These are phyloP conservation scores for Magnaporthiopsis poae DNA, from an alignment of 2,329 filamentous ascomycete species.

Conservation along the genomic window DNA sequence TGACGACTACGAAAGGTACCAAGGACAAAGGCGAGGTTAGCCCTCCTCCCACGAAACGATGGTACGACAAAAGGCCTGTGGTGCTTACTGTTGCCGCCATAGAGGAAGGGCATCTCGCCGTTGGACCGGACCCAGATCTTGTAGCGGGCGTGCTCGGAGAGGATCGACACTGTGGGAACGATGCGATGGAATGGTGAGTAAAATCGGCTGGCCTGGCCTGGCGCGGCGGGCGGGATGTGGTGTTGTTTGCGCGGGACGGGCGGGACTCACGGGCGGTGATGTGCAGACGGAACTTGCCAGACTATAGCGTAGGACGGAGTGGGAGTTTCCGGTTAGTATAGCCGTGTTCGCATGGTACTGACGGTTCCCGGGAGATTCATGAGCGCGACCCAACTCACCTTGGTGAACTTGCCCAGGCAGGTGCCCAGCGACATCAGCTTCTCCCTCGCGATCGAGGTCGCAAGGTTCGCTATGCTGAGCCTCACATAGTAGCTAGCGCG, in stretches of 20 bases:
- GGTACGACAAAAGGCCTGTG: no score
- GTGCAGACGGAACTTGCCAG: conserved; percentile 88
- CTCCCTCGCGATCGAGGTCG: conserved; percentile 72
- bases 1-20: conserved; percentile 42
- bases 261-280: conserved; percentile 55
- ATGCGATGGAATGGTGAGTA: conserved; percentile 4
- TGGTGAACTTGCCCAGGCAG: conserved; percentile 51
- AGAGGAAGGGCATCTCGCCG: conserved; percentile 94
- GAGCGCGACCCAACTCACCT: neutral
- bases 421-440: conserved; percentile 80
- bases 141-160: conserved; percentile 83
- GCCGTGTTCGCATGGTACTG: neutral
- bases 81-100: conserved; percentile 60
- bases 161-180: conserved; percentile 52
- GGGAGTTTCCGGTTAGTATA: conserved; percentile 5
- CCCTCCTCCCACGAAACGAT: no score
- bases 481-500: conserved; percentile 64
- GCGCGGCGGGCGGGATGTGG: no score
- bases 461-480: conserved; percentile 80
- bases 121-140: conserved; percentile 97
- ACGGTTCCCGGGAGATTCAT: neutral
- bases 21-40: neutral
- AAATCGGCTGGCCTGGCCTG: neutral
- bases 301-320: conserved; percentile 34
- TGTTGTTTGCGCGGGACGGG: neutral